A percentile compares a stretch with the other conserved stretches of the same genome.
These are phyloP conservation scores for Eremothecium sinecaudum DNA, from an alignment of 1,139 yeast species.

Conservation along the genomic window DNA sequence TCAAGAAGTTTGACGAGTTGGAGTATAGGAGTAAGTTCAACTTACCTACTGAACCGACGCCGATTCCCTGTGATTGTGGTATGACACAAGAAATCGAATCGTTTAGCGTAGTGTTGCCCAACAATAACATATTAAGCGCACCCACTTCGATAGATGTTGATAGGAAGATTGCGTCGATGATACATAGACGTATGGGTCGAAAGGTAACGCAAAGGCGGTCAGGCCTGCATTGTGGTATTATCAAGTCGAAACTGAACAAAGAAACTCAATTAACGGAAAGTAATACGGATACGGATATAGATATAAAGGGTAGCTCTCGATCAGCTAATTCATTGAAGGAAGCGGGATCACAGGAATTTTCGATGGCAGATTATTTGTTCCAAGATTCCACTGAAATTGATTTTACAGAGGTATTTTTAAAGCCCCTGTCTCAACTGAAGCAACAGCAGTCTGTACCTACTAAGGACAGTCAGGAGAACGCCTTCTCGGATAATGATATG, in stretches of 20 bases:
- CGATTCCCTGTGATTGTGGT: conserved; percentile 32
- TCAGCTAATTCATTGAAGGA: background rate
- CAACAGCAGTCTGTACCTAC: background rate
- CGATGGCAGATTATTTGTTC: background rate
- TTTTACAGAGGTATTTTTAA: conserved; percentile 29
- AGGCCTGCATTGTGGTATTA: background rate
- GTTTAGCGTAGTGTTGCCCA: conserved; percentile 28
- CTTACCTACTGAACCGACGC: conserved; percentile 26
- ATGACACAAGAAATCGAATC: conserved; percentile 30
- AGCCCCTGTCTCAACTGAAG: conserved; percentile 12
- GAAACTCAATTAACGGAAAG: background rate
- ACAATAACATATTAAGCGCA: conserved; percentile 9
- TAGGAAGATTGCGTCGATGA: conserved; percentile 1
- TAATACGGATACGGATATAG: background rate
- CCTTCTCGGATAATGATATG: too few species aligned
- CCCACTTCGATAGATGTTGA: conserved; percentile 1
- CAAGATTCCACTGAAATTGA: conserved; percentile 18
- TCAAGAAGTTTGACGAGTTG: conserved; percentile 30
- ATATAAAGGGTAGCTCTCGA: background rate
- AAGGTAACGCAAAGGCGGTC: conserved; percentile 7
- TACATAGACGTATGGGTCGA: conserved; percentile 14
- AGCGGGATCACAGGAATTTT: background rate
- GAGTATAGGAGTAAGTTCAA: conserved; percentile 28
- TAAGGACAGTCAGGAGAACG: too few species aligned
- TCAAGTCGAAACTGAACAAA: conserved; percentile 1